Evolutionary conservation across 1,284 basidiomycete genomes (phyloP), one percentile per base, ranked within the genome.

Genomic region (Moesziomyces antarcticus): DNA sequence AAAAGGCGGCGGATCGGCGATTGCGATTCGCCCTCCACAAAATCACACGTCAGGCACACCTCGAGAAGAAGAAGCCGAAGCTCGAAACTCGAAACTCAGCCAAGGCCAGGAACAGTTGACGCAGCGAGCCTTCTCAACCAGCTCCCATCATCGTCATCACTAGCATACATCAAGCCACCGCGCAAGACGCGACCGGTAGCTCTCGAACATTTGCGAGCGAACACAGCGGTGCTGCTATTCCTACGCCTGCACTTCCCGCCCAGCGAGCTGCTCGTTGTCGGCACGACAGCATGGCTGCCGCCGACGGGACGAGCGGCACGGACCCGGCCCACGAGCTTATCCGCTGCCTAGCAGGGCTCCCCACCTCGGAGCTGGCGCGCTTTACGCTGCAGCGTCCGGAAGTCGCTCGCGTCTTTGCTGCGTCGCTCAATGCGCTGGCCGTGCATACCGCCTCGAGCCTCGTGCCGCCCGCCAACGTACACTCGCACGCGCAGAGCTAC

Each of bases 321-420:
- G 60, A 27, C 42, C 41, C 18, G 40, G 50, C 16, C 21, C 65
- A 68, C 18, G 55, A 58, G 20, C 56, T 68, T 18, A 59, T 68
- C 3, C 48, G 18, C 33, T 62, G 55, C 2, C 30, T 68, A 20
- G 47, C 55, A 9, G 43, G 25, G 22, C 59, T 68, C 27, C 35
- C 65, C 10, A 62, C 56, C n/a, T 47, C 59, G 0, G 59, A 68
- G 30, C 52, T 68, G 18, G 65, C 62, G 5, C 65, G 59, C 16
- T 68, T 68, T 44, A 68, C 65, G 14, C 55, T 68, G 25, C 65
- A 62, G 46, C 62, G 62, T 42, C 59, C 65, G 1, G 59, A 68
- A 20, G 51, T 68, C 13, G 48, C 59, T 37, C 65, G 65, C 18
- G 44, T 68, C 9, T 62, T 68, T 33, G 51, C 51, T n/a, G 53